Evolutionary conservation across 1,284 basidiomycete genomes (phyloP), one percentile per base, ranked within the genome.

Genomic region (Puccinia hordei): DNA sequence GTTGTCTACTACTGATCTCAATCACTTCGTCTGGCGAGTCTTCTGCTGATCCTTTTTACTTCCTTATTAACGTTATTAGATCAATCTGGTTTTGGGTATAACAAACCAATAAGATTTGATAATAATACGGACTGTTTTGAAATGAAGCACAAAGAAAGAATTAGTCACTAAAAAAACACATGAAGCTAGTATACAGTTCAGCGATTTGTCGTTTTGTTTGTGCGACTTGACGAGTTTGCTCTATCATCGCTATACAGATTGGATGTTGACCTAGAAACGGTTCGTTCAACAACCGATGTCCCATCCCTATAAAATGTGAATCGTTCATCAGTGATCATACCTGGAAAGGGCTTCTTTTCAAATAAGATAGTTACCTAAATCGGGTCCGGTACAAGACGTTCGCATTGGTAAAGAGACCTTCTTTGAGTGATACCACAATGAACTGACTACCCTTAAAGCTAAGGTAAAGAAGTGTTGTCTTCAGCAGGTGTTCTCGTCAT

Each of bases 401-500:
- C 35, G 96, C 97, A 84, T 99, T 98, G 15, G 93, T 95, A 87
- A 99, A 99, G 75, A 97, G 88, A 2, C 96, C 96, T 85, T 99
- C 97, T 87, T 99, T 99, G 81, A 99, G 88, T 55, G 92, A 94
- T 76, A 99, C 96, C 71, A 99, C 97, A 84, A 98, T 98, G 87
- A 99, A 98, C 86, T 98, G 96, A 24, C 92, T 92, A 66, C 96
- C 96, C 86, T 94, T 94, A 89, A 99, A 99, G n/a, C 97, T 90
- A 90, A 98, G 98, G 98, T 94, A 84, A 97, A 83, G 24, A 46
- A n/a, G 12, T 19, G 46, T 10, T 8, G 1, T n/a, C 19, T 38
- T 19, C 24, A 73, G 35, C 17, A 41, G 13, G 35, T 15, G 24
- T 69, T 6, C 35, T 22, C 10, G n/a, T 10, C 35, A 22, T 33